A percentile compares a stretch with the other conserved stretches of the same genome.
Conservation (phyloP, 176 grass and related monocot genomes). For the sorghum (Sorghum bicolor) region DNA sequence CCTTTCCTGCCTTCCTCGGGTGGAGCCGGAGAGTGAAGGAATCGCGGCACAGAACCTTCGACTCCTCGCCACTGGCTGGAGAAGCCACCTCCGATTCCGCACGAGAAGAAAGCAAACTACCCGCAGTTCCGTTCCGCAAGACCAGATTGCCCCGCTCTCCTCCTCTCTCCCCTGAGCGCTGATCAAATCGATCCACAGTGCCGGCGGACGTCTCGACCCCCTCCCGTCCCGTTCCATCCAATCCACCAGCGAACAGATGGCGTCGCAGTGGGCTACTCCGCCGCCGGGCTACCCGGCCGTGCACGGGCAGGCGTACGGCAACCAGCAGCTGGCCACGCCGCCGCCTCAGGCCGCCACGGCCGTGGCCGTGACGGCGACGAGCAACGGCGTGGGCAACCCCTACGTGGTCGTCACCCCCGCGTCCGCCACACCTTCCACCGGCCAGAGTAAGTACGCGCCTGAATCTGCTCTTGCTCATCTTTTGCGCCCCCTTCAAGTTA, state of each 20-base stretch:
- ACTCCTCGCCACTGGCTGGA: neutral
- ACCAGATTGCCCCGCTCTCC: neutral
- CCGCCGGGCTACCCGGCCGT: slow-evolving; percentile 21
- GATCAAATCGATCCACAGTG: neutral
- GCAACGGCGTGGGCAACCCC: slow-evolving; percentile 48
- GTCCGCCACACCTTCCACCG: slow-evolving; percentile 22
- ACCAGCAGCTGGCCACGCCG: slow-evolving; percentile 22
- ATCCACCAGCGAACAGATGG: neutral
- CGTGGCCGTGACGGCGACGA: slow-evolving; percentile 30
- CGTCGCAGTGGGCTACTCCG: slow-evolving; percentile 26
- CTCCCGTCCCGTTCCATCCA: neutral
- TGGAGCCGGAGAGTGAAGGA: neutral
- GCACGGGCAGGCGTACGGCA: neutral
- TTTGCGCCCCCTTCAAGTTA: neutral
- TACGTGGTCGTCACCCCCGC: slow-evolving; percentile 61
- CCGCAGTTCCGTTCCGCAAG: neutral
- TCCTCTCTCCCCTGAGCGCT: neutral
- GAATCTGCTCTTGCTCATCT: neutral
- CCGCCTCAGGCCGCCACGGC: slow-evolving; percentile 17
- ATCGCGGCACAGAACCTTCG: slow-evolving; percentile 13
- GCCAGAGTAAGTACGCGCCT: slow-evolving; percentile 50
- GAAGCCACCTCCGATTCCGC: neutral
- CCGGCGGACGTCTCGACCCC: neutral
- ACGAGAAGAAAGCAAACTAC: neutral
- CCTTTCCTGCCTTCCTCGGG: neutral